Evolutionary conservation across 2,329 filamentous ascomycete genomes (phyloP), one percentile per base, ranked within the genome.

Genomic region (Colletotrichum orchidophilum): DNA sequence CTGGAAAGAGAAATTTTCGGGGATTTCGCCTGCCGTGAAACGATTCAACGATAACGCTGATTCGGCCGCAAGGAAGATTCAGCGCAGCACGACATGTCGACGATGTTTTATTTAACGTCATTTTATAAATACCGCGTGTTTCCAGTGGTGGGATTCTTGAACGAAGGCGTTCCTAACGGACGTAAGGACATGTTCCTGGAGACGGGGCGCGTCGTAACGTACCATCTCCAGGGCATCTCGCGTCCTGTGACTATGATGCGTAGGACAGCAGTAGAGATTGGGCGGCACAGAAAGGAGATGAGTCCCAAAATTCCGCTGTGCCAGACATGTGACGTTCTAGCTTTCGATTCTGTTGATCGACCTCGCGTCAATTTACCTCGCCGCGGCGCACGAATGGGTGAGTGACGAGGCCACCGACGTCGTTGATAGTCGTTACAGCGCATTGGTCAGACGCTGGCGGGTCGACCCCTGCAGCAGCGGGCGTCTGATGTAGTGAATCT

Each of bases 31-130:
- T 26, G 59, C 18, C 31, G 65, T 69, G 53, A 27, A 63, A 63
- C 53, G 13, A 21, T 13, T 21, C 27, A 18, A 63, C 64, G 64
- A 69, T 69, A 71, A 71, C 21, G 64, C 42, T 58, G 65, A 54
- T 66, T 55, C 35, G 18, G 18, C 21, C 63, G 49, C 12, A 26
- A 21, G 26, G 26, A 46, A 12, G 55, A 57, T 13, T 21, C 53
- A 24, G 31, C 24, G 52, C 26, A 18, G 52, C 53, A 71, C 64
- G 26, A 13, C 68, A 57, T 54, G 35, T 60, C 21, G 39, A 9
- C 5, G 35, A 61, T 42, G 63, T 62, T 71, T 62, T 63, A 62
- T 62, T 53, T 46, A 67, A 71, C 57, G 57, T 52, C 63, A 31
- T 21, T 11, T 24, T 67, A 67, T 58, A 57, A 50, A 66, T 57